Evolutionary conservation across 176 grass and related monocot species (phyloP), one percentile per base, ranked within the genome.

Genomic region (Hyparrhenia diplandra): DNA sequence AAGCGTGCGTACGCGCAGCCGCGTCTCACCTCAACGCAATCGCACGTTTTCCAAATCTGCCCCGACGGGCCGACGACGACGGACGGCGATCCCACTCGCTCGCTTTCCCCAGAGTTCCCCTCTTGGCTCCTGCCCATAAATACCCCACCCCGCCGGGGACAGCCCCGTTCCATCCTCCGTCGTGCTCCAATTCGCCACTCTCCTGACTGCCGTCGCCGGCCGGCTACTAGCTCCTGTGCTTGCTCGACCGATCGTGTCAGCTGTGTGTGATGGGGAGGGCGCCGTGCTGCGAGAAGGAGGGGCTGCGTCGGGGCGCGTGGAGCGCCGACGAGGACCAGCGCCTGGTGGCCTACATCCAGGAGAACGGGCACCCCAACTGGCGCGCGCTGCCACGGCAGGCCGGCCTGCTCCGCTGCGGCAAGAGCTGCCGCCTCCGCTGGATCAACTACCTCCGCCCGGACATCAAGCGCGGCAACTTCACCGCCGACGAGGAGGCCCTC

Each of bases 361-460:
- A 64, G 67, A 67, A 88, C 67, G 89, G 89, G 4, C 89, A 91
- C 82, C 77, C 76, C 73, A 91, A 91, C 73, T 91, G 89, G 89
- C 85, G 89, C 57, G 78, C 89, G 20, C 89, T 91, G 67, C 89
- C 89, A 1, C 84, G 62, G 39, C 89, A 74, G 5, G 89, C 89
- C 14, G 85, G 89, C 59, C 52, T 91, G 5, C 82, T 88, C 67
- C 73, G 84, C 67, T 91, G 89, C 78, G 86, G 89, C 5, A 91
- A 91, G 62, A 88, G 85, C 63, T 91, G 89, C 82, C 78, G 89
- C 37, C 82, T 91, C 2, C 82, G 89, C 30, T 91, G 89, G 89
- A 85, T 88, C 83, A 91, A 91, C 82, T 91, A 91, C 86, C 86
- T 91, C 66, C 81, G 87, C 21, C 91, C 91, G 10, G 87, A 89